A percentile compares a stretch with the other conserved stretches of the same genome.
phyloP scores from a whole-genome alignment of 306 rosid genomes.

The Clitoria ternatea region DNA sequence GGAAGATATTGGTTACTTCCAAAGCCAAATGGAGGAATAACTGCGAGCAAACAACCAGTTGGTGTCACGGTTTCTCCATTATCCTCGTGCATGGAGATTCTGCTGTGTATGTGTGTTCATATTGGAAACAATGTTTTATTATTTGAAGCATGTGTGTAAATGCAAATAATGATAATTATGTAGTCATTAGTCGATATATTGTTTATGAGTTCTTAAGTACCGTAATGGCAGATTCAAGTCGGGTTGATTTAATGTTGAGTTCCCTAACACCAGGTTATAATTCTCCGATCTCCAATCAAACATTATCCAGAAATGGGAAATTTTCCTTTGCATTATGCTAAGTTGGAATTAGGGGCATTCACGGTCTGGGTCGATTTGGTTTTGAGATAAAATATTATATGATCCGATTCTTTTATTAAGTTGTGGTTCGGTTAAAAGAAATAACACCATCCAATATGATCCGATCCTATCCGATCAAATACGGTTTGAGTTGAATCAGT shows the following conservation, averaged over 20 bases:
- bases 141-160: constrained; percentile 3
- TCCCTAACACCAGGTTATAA: not conserved
- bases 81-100: constrained; percentile 53
- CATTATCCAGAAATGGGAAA: not conserved
- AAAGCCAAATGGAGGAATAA: constrained; percentile 46
- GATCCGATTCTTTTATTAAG: too few relatives aligned
- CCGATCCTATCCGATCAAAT: too few relatives aligned
- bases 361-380: too few relatives aligned
- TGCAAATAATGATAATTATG: constrained; percentile 22
- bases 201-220: not conserved
- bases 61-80: constrained; percentile 59
- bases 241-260: not conserved
- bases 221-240: not conserved
- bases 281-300: not conserved
- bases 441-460: too few relatives aligned
- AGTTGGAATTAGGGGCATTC: too few relatives aligned
- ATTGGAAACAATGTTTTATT: constrained; percentile 9
- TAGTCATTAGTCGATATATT: not conserved
- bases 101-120: constrained; percentile 41
- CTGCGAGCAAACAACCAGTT: constrained; percentile 51
- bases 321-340: not conserved
- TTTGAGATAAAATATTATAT: too few relatives aligned
- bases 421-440: too few relatives aligned
- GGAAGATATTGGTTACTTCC: constrained; percentile 56
- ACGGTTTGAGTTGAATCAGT: too few relatives aligned